Evolutionary conservation across 2,329 filamentous ascomycete species (phyloP), one percentile per base, ranked within the genome.

Genomic region (Pseudogymnoascus sp.): DNA sequence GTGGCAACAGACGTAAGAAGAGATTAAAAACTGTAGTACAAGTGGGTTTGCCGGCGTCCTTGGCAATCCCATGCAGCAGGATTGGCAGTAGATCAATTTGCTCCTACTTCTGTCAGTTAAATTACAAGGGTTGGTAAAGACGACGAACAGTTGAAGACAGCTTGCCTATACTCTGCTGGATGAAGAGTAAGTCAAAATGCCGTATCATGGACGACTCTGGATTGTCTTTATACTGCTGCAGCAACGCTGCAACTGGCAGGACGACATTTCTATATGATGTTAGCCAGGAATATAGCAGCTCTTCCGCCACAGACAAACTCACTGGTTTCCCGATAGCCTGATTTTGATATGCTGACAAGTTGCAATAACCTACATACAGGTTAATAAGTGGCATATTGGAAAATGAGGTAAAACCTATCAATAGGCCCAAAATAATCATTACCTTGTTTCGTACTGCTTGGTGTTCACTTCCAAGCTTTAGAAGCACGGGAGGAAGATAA

Each of bases 211-310:
- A 79, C 11, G 87, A 88, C 39, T 85, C 80, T 38, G 84, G 68
- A 59, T 74, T 85, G 21, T 90, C 84, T 74, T 95, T 96, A 80
- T 96, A 97, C 73, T 97, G 94, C 68, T 92, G 88, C 62, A 97
- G 75, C 16, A 99, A 80, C 14, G 87, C 85, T n/a, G 85, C 83
- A 11, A 97, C 92, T 0, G 94, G 94, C 5, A 99, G 79, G 61
- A 92, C 81, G 66, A 97, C 73, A 37, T 59, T 82, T 82, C 65
- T 65, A 19, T 8, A 16, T 16, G 45, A 61, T 65, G 60, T 61
- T 23, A 52, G 38, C 67, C 45, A 65, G 58, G n/a, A 12, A 23
- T 61, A 38, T 14, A 16, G n/a, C 41, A 19, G 8, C 63, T 63
- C 4, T 19, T 8, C 45, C 26, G 14, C 26, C 26, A 52, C 19